Conservation (phyloP, 2,329 filamentous ascomycete species). For the Talaromyces sp. region DNA sequence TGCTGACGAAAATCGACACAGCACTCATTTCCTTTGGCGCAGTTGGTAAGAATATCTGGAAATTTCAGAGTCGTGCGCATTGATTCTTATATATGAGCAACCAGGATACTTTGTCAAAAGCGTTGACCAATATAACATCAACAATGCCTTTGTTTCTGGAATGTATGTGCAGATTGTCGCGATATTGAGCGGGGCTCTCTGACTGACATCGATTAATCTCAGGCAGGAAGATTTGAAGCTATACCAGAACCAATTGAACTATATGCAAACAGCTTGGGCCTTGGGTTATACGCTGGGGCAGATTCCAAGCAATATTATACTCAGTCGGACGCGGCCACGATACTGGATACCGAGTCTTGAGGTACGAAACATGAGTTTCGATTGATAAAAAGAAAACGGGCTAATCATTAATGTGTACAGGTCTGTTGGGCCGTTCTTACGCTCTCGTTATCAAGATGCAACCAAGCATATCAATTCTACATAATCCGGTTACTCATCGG, state of each 20-base stretch:
- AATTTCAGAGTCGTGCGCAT: not conserved
- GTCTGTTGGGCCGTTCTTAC: constrained; percentile 50
- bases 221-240: constrained; percentile 54
- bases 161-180: constrained; percentile 32
- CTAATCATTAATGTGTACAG: constrained; percentile 21
- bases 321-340: constrained; percentile 49
- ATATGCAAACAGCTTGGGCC: constrained; percentile 56
- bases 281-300: constrained; percentile 58
- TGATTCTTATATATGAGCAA: not conserved
- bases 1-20: constrained; percentile 50
- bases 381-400: not conserved
- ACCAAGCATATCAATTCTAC: constrained; percentile 46
- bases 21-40: constrained; percentile 49
- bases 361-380: constrained; percentile 22
- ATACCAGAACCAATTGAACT: constrained; percentile 55
- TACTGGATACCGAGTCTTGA: constrained; percentile 51
- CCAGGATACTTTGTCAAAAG: constrained; percentile 52
- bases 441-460: constrained; percentile 42
- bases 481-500: constrained; percentile 50
- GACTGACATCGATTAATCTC: not conserved
- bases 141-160: constrained; percentile 48
- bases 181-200: too few species aligned
- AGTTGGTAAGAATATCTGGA: constrained; percentile 28
- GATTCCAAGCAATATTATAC: constrained; percentile 51
- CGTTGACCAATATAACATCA: constrained; percentile 46